Evolutionary conservation across 441 rosid genomes (phyloP), one percentile per base, ranked within the genome.

Genomic region (Gossypium schwendimanii): DNA sequence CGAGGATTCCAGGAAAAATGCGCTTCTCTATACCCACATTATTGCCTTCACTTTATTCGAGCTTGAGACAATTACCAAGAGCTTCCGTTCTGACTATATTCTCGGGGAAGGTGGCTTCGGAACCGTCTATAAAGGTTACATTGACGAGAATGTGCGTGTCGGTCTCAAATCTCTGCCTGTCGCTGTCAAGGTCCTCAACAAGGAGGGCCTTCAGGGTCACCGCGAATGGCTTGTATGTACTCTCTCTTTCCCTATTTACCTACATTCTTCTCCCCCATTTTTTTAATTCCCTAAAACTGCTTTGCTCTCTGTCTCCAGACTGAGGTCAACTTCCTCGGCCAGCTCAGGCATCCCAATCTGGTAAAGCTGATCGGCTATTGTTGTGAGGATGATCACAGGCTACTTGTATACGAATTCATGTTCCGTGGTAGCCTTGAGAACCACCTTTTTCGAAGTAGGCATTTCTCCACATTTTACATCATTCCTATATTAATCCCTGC

Each of bases 31-130:
- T 64, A 85, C 97, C 17, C 87, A 91, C 65, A 89, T 95, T 28
- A 95, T 95, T 47, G 88, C 97, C 55, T 93, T 95, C 74, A 88
- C 97, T 73, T 76, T 95, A 60, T 95, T 77, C 54, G 98, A 95
- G 83, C 96, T 95, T 3, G 99, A 93, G 86, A 93, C 97, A 55
- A 93, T 93, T 62, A 95, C 99, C 60, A 95, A 95, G 91, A 95
- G 97, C 79, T 95, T 93, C 86, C 95, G 98, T 53, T 85, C 98
- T 1, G 99, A 95, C 75, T 93, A 95, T 76, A 93, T 95, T 76
- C 88, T 87, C 28, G 94, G 92, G 0, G 94, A 89, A 76, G 94
- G 94, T 28, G 92, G 94, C 17, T 89, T 89, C 28, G 94, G 92
- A 57, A 86, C 92, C 0, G 94, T 89, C 53, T 87, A 89, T 76